phyloP scores from a whole-genome alignment of 768 basidiomycete genomes.

The Daedalea quercina region DNA sequence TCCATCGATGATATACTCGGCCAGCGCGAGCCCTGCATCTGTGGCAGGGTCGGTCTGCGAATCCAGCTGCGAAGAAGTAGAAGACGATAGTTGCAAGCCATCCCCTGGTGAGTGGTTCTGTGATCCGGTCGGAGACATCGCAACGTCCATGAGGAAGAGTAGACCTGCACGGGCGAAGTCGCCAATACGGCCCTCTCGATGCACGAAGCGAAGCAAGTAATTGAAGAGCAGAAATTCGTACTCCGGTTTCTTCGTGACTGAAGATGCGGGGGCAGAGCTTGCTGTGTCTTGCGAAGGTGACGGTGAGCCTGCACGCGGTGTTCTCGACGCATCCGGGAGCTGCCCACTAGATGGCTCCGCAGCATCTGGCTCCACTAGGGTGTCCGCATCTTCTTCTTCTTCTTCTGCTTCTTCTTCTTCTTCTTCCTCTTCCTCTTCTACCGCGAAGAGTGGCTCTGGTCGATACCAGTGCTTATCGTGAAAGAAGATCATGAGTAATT shows the following conservation, averaged over 20 bases:
- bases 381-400: slow-evolving; percentile 13
- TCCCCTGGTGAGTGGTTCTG: slow-evolving; percentile 33
- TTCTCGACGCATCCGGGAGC: not conserved
- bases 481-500: slow-evolving; percentile 95
- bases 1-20: slow-evolving; percentile 92
- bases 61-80: slow-evolving; percentile 21
- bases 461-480: slow-evolving; percentile 88
- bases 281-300: slow-evolving; percentile 54
- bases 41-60: slow-evolving; percentile 43
- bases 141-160: slow-evolving; percentile 92
- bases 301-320: slow-evolving; percentile 42
- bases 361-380: slow-evolving; percentile 10
- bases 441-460: slow-evolving; percentile 66
- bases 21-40: slow-evolving; percentile 81
- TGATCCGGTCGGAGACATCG: slow-evolving; percentile 74
- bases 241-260: slow-evolving; percentile 59
- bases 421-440: slow-evolving; percentile 71
- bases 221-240: slow-evolving; percentile 96
- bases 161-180: slow-evolving; percentile 90
- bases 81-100: slow-evolving; percentile 18
- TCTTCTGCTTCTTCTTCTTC: slow-evolving; percentile 50
- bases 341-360: slow-evolving; percentile 12
- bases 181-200: slow-evolving; percentile 89
- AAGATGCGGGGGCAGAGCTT: slow-evolving; percentile 38
- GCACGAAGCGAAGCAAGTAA: slow-evolving; percentile 90